Evolutionary conservation across 306 rosid species (phyloP), one percentile per base, ranked within the genome.

Genomic region (Gastrolobium bilobum): DNA sequence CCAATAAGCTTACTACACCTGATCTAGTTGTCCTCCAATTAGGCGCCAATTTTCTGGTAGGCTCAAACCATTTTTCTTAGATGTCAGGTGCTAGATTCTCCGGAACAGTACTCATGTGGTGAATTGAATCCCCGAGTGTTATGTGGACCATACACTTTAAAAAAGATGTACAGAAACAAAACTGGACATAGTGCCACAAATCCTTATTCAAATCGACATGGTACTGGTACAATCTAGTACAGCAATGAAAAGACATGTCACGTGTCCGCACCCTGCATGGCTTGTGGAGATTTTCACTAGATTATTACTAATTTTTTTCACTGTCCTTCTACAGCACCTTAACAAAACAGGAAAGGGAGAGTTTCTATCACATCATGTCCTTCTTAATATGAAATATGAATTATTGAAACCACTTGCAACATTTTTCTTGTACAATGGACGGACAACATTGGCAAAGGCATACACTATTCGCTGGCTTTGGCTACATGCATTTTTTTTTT

Each of bases 61-160:
- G 39, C 64, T 48, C 42, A 48, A 37, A 10, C 38, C 40, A 9
- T 50, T 48, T 33, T 11, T 54, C 58, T 56, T 78, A 68, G 29
- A 66, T 65, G 47, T 14, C 6, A 14, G 58, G 58, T 54, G 63
- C 37, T 60, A 47, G 63, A 70, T 58, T 70, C 60, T 59, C 59
- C 37, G 3, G 4, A 57, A 64, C 68, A 63, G 40, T 26, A 34
- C 10, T 51, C 43, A 33, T 13, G 50, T 4, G 40, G 61, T 13
- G 71, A 56, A 26, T 70, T 29, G 71, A 79, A 29, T 8, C 31
- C 29, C 9, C 0, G 9, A 30, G 46, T 46, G 38, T 3, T 8
- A 30, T 11, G 78, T 71, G 83, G 58, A 62, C 66, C 72, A 79
- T 57, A 14, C 34, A 10, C 78, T 70, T 60, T 70, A 7, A 2